Percentiles rank a stretch among this genome's conserved stretches.
These are phyloP conservation scores for Sclerotinia minor DNA, from an alignment of 2,329 filamentous ascomycete genomes.

Conservation along the genomic window DNA sequence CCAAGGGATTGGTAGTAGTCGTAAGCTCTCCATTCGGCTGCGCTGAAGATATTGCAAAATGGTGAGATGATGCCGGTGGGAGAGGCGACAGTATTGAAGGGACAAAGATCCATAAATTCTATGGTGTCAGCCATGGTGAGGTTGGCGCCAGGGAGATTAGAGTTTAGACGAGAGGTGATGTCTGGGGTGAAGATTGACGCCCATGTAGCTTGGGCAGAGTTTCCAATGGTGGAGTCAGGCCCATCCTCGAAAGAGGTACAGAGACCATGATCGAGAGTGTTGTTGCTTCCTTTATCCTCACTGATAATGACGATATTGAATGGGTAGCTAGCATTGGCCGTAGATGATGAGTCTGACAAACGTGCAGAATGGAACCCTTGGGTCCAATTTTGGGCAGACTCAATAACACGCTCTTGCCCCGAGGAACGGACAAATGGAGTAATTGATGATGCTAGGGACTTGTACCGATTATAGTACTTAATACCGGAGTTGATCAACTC, in stretches of 20 bases:
- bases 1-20: constrained; percentile 77
- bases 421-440: constrained; percentile 73
- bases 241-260: constrained; percentile 71
- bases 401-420: constrained; percentile 68
- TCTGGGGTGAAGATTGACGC: constrained; percentile 62
- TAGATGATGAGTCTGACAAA: constrained; percentile 44
- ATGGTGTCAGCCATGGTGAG: constrained; percentile 63
- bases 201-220: constrained; percentile 58
- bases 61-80: constrained; percentile 57
- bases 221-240: constrained; percentile 50
- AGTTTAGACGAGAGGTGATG: constrained; percentile 69
- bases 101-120: constrained; percentile 84
- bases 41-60: constrained; percentile 76
- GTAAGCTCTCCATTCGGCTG: constrained; percentile 73
- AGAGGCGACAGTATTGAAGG: constrained; percentile 76
- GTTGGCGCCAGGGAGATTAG: constrained; percentile 65
- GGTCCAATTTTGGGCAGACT: constrained; percentile 74
- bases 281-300: constrained; percentile 68
- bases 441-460: constrained; percentile 54
- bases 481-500: constrained; percentile 73
- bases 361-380: constrained; percentile 64
- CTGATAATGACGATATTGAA: constrained; percentile 66
- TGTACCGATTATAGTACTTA: constrained; percentile 75
- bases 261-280: constrained; percentile 73
- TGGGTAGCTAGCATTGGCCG: constrained; percentile 47